phyloP scores from a whole-genome alignment of 441 rosid species.

The Euphorbia corollata region DNA sequence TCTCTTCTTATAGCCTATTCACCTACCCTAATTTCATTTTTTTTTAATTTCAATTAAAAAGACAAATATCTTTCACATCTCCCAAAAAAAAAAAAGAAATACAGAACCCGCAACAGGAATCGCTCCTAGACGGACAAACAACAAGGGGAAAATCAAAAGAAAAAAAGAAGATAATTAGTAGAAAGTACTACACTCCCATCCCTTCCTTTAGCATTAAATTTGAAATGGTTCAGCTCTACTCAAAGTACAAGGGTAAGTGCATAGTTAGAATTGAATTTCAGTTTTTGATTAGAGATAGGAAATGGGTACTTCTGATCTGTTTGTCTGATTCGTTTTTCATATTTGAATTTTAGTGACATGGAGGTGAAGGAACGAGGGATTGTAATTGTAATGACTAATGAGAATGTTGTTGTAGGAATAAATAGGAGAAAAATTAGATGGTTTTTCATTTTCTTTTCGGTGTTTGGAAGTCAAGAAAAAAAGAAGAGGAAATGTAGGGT shows the following conservation, averaged over 20 bases:
- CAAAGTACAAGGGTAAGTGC: constrained; percentile 38
- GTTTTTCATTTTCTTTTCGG: neutral
- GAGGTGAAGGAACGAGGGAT: constrained; percentile 18
- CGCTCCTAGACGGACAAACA: constrained; percentile 34
- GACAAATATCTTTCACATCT: constrained; percentile 14
- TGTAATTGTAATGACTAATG: constrained; percentile 29
- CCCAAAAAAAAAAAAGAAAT: constrained; percentile 24
- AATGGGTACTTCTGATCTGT: constrained; percentile 35
- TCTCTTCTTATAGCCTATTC: constrained; percentile 63
- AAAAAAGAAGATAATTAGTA: constrained; percentile 15
- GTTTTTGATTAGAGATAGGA: constrained; percentile 22
- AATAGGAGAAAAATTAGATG: constrained; percentile 27
- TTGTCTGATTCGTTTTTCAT: constrained; percentile 26
- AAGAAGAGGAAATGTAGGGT: constrained; percentile 23
- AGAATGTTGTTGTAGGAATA: constrained; percentile 51
- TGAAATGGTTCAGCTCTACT: constrained; percentile 37
- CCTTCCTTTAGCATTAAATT: constrained; percentile 31
- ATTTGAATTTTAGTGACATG: constrained; percentile 25
- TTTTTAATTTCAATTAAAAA: constrained; percentile 22
- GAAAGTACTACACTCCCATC: constrained; percentile 21
- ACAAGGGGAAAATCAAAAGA: constrained; percentile 33
- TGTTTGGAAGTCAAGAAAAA: constrained; percentile 38
- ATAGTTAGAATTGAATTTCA: constrained; percentile 38
- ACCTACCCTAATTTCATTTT: constrained; percentile 40
- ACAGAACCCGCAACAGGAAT: constrained; percentile 37